Evolutionary conservation across 257 asterid genomes (phyloP), one percentile per base, ranked within the genome.

Genomic region (Nemophila menziesii): DNA sequence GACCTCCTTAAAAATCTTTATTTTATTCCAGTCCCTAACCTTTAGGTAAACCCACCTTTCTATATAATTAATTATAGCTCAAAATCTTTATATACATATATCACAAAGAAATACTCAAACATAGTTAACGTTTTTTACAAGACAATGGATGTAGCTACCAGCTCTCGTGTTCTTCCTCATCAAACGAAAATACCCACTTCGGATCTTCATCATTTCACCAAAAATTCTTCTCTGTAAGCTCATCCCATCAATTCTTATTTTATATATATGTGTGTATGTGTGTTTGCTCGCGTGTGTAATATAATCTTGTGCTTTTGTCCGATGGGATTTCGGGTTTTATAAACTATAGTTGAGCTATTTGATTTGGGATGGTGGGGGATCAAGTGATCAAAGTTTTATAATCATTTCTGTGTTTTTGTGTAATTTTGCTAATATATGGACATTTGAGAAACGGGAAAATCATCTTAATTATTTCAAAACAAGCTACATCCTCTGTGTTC

Each of bases 61-160:
- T 4, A 26, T 26, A 26, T 4, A 4, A 26, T 4, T 10, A 26
- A 26, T 4, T 26, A 26, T 26, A 26, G 10, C 10, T 26, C 33
- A 26, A 4, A 26, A 5, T 26, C 5, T 26, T 26, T 5, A 16
- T 16, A 6, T 21, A 39, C 17, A 15, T 5, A 39, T 39, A 8
- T 41, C 16, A 41, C 23, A 9, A 7, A 29, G 36, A 7, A 5
- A 40, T 17, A 40, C 45, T 40, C 9, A 41, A 41, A 8, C 20
- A n/a, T n/a, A n/a, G n/a, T 5, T 21, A 22, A 40, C 16, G 19
- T 5, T 40, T 40, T 40, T 34, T 43, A 43, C 20, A 20, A n/a
- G 8, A 21, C 44, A 44, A 86, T 86, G 93, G 92, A 71, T 66
- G 82, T 78, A 40, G 73, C 73, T 10, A 20, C 73, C 22, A 53